Evolutionary conservation across 2,329 filamentous ascomycete species (phyloP), one percentile per base, ranked within the genome.

Genomic region (Tolypocladium tropicale): DNA sequence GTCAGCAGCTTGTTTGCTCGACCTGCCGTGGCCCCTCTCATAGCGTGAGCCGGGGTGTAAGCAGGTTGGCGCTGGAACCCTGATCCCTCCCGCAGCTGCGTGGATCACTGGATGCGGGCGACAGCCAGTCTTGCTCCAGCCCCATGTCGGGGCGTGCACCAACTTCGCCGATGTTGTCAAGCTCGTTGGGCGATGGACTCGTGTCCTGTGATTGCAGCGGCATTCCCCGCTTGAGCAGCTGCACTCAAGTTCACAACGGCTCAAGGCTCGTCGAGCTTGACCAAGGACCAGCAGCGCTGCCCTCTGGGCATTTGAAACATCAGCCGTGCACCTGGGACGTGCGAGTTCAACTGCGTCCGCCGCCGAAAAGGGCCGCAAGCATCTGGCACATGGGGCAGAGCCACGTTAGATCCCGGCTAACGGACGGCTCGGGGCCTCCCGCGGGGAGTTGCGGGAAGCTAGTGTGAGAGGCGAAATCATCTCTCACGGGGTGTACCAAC

Each of bases 41-140:
- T 37, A 34, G 34, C 21, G 9, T 28, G 51, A 23, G 52, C 34
- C 25, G 21, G 41, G 53, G 25, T 21, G 32, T 16, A 6, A 52
- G 34, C 43, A 49, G 9, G 28, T 21, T 46, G 21, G 18, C 41
- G 18, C 25, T 28, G 43, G 34, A 55, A 34, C 55, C 55, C 51
- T 56, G 55, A 56, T 56, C 55, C 55, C 41, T 56, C 51, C 55
- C 55, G 55, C 55, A 56, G 55, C 51, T 33, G 51, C 55, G 41
- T 48, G 51, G 33, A 53, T 56, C 55, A 56, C 55, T 53, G 51
- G 43, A 53, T 32, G 25, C 37, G 50, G 28, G 39, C 53, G 53
- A 39, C 23, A 51, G 25, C 53, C 7, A 34, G 41, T 23, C 41
- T 46, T 32, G n/a, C 32, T 9, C 36, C 36, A 25, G 30, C 6